A percentile compares a stretch with the other conserved stretches of the same genome.
Conservation (phyloP, 805 yeast genomes). For the Dipodascus geniculatus region DNA sequence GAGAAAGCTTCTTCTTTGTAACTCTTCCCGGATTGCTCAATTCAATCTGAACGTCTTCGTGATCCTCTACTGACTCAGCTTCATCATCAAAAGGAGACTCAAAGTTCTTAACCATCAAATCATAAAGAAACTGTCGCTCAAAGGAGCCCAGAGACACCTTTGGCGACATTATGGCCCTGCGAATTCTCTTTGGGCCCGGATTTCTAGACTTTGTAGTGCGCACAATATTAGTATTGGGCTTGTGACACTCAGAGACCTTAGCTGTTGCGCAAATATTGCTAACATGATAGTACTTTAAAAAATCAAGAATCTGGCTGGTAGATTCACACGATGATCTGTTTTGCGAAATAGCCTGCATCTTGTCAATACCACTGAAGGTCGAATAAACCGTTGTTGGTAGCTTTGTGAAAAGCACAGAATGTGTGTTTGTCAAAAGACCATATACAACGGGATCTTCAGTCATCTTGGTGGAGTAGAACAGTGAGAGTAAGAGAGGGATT, state of each 20-base stretch:
- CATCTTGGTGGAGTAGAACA: not conserved
- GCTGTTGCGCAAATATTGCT: not conserved
- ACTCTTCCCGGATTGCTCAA: not conserved
- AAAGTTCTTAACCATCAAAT: not conserved
- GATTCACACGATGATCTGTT: not conserved
- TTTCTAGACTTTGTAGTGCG: not conserved
- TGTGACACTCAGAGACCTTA: not conserved
- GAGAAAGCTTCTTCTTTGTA: not conserved
- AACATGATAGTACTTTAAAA: not conserved
- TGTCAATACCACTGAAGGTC: not conserved
- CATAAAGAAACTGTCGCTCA: not conserved
- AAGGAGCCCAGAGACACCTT: not conserved
- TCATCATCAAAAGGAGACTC: not conserved
- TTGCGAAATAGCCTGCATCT: not conserved
- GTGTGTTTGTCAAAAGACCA: not conserved
- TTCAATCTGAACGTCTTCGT: not conserved
- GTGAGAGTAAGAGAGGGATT: not conserved
- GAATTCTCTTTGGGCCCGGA: not conserved
- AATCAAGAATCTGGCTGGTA: not conserved
- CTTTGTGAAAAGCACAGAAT: not conserved
- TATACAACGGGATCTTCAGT: slow-evolving; percentile 1
- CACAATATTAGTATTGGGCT: not conserved
- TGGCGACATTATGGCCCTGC: not conserved
- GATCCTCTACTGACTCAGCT: not conserved
- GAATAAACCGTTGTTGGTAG: not conserved